Conservation (phyloP, 225 moss, liverwort and hornwort species). For the Pseudisothecium myosuroides region DNA sequence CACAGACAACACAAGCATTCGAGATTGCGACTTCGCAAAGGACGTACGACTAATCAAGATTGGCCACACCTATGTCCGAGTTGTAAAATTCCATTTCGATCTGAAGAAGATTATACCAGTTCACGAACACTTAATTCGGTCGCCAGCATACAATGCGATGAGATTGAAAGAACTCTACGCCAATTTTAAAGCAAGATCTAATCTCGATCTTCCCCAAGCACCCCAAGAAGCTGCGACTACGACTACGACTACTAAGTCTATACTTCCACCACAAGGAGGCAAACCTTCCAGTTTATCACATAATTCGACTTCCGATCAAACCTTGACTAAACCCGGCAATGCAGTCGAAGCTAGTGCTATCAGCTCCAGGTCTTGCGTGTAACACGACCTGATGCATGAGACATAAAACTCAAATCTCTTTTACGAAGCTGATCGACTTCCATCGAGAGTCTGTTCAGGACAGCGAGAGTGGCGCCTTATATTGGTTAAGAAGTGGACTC, state of each 20-base stretch:
- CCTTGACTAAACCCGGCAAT: neutral
- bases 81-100: conserved; percentile 25
- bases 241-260: no score
- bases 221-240: neutral
- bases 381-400: neutral
- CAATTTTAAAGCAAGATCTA: neutral
- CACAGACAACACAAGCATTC: conserved; percentile 13
- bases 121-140: neutral
- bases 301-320: neutral
- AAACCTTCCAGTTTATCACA: neutral
- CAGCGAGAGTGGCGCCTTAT: no score
- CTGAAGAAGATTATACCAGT: neutral
- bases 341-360: no score
- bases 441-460: neutral
- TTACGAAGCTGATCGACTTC: neutral
- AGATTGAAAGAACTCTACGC: conserved; percentile 6
- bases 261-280: neutral
- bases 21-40: conserved; percentile 21
- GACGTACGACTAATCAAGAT: conserved; percentile 24
- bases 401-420: neutral
- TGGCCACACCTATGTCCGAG: conserved; percentile 20
- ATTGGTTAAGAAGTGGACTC: neutral
- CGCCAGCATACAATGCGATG: neutral
- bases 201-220: neutral
- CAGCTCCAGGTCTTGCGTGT: neutral